These are phyloP conservation scores for Aegilops bicornis DNA, from an alignment of 176 grass and related monocot genomes.

Conservation along the genomic window DNA sequence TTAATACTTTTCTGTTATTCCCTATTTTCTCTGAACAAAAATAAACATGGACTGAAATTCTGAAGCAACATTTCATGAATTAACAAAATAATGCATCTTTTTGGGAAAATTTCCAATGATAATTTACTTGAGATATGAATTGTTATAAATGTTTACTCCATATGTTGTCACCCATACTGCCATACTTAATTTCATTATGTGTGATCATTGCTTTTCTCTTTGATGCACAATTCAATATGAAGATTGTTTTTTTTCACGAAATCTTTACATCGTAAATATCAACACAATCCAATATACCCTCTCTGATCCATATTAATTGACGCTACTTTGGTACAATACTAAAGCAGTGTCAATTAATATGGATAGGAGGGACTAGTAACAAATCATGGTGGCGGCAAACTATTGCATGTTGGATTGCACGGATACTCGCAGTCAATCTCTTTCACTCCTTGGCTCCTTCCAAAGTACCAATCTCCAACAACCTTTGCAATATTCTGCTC, in stretches of 20 bases:
- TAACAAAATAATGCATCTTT: neutral
- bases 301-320: no score
- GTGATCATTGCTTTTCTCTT: neutral
- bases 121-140: neutral
- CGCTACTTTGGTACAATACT: no score
- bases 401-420: neutral
- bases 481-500: neutral
- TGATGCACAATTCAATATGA: neutral
- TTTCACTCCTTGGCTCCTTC: neutral
- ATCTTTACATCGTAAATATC: neutral
- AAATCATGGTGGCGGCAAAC: neutral
- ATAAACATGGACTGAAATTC: neutral
- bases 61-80: neutral
- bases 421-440: conserved; percentile 10
- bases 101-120: neutral
- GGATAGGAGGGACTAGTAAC: neutral
- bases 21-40: neutral
- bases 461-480: conserved; percentile 3
- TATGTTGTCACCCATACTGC: neutral
- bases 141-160: neutral
- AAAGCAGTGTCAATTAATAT: no score
- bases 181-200: neutral
- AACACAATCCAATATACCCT: neutral
- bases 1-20: neutral
- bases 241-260: no score